Evolutionary conservation across 2,329 filamentous ascomycete species (phyloP), one percentile per base, ranked within the genome.

Genomic region (Cyphellophora europaea): DNA sequence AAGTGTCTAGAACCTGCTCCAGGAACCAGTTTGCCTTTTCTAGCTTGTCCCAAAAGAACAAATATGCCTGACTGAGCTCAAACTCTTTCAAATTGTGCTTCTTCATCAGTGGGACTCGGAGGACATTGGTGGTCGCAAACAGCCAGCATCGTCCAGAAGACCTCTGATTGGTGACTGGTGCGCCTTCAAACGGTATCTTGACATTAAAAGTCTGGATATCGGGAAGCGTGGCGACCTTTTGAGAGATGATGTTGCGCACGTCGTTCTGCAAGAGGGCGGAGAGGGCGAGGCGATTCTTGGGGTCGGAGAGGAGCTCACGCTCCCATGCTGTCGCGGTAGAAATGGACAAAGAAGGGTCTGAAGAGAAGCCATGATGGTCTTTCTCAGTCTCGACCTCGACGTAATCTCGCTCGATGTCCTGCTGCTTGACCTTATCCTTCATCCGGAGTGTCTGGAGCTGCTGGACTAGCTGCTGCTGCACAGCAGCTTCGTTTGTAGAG

Each of bases 21-120:
- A 93, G 71, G 62, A 93, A 93, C 66, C 74, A 93, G 58, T 93
- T 93, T 6, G 81, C 71, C 59, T 93, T 93, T 59, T 94, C 87
- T 13, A 93, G 74, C 63, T 93, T 93, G 58, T 94, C 87, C 80
- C 82, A 93, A 69, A 86, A 93, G 63, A 89, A 93, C 3, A 93
- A 71, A 52, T 93, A 93, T 1, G 79, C 70, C 59, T 93, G 87
- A 18, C 80, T 87, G n/a, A 94, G 68, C 65, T 93, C 83, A 51
- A 93, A 93, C 35, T 72, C 67, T 30, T 78, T 72, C 13, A 93
- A 72, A 44, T 77, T 74, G 58, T 93, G 82, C 50, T 79, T 79
- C 59, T 83, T 81, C 80, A 91, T 89, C 30, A 93, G 67, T 1
- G 85, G 81, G n/a, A 93, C 72, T 17, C 87, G 80, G 62, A 93